These are phyloP conservation scores for Gomphus bonarii DNA, from an alignment of 1,284 basidiomycete genomes.

Conservation along the genomic window DNA sequence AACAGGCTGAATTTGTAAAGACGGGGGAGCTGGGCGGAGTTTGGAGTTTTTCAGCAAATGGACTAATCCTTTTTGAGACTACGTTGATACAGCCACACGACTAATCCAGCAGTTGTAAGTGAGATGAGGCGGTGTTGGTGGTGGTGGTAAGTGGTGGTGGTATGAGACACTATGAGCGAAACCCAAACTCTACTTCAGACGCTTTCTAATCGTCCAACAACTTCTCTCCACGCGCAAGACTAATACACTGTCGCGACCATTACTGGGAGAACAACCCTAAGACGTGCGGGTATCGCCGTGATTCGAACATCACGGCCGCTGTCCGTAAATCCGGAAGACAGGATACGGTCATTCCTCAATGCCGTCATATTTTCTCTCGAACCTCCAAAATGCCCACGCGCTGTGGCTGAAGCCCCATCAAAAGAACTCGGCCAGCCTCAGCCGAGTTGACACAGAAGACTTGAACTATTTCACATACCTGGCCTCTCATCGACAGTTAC, in stretches of 20 bases:
- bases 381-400: neutral
- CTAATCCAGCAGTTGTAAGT: neutral
- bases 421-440: neutral
- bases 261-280: neutral
- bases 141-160: neutral
- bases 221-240: neutral
- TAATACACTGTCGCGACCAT: too few species aligned
- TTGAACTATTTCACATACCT: too few species aligned
- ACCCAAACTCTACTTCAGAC: neutral
- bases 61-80: neutral
- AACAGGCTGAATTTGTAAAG: neutral
- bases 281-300: too few species aligned
- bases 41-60: neutral
- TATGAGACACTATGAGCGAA: neutral
- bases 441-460: neutral
- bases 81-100: too few species aligned
- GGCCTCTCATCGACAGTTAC: neutral
- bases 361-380: neutral
- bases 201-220: neutral
- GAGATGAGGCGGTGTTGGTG: neutral
- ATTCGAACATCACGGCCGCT: too few species aligned
- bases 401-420: neutral
- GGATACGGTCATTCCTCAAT: neutral
- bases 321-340: neutral
- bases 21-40: neutral